Conservation (phyloP, 306 rosid genomes). For the Crataegus laevigata region DNA sequence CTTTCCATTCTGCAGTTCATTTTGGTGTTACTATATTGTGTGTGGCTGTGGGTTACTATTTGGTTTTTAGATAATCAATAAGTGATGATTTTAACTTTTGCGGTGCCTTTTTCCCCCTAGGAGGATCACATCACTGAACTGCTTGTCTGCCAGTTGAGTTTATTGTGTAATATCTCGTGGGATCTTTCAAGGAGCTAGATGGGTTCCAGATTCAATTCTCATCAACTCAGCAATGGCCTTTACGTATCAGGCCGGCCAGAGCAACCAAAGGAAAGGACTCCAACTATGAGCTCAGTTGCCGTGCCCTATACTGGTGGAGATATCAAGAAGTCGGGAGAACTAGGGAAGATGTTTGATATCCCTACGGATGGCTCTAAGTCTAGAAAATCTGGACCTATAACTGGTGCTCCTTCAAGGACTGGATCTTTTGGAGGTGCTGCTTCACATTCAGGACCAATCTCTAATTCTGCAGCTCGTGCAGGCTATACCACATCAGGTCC, state of each 20-base stretch:
- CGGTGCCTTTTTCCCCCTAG: not conserved
- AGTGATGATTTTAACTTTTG: not conserved
- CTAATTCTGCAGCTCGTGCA: constrained; percentile 63
- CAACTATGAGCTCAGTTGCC: constrained; percentile 90
- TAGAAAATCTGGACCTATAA: constrained; percentile 89
- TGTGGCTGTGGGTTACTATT: not conserved
- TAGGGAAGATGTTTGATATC: constrained; percentile 96
- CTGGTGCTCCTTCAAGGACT: constrained; percentile 62
- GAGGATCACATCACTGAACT: not conserved
- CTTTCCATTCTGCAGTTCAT: not conserved
- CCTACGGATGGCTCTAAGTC: constrained; percentile 86
- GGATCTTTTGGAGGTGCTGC: constrained; percentile 90
- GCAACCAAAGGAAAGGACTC: constrained; percentile 93
- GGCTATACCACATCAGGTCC: constrained; percentile 68
- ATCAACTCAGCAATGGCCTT: constrained; percentile 97
- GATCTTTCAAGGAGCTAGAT: constrained; percentile 42
- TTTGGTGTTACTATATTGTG: not conserved
- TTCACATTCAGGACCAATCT: constrained; percentile 92
- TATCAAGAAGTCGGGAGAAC: constrained; percentile 87
- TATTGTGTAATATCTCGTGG: not conserved
- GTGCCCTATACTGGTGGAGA: constrained; percentile 97
- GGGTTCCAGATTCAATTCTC: constrained; percentile 99
- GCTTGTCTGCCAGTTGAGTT: not conserved
- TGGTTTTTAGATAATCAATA: not conserved
- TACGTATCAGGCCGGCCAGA: constrained; percentile 97